A percentile compares a stretch with the other conserved stretches of the same genome.
Conservation (phyloP, 352 stramenopile genomes). For the Phytopythium kandeliae region DNA sequence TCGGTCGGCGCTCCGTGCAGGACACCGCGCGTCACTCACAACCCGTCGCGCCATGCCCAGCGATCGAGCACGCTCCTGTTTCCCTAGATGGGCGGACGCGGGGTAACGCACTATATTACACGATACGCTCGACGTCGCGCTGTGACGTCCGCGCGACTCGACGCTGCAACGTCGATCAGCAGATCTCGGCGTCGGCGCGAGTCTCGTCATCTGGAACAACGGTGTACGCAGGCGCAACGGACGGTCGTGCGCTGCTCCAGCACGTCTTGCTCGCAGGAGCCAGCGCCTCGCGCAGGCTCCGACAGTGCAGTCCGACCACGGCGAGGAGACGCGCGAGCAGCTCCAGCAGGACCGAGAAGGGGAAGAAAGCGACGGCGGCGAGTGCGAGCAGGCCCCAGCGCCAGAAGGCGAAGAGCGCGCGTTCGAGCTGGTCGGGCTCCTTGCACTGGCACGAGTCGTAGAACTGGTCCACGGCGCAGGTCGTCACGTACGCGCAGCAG, state of each 20-base stretch:
- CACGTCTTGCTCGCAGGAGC: neutral
- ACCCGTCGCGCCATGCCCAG: no score
- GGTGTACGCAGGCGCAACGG: neutral
- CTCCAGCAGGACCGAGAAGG: constrained; percentile 3
- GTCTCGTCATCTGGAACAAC: neutral
- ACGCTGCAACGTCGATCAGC: no score
- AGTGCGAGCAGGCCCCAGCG: neutral
- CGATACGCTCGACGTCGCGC: no score
- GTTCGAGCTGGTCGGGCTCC: constrained; percentile 14
- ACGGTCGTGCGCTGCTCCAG: neutral
- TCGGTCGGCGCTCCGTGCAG: no score
- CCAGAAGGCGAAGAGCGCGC: constrained; percentile 8
- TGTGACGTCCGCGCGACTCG: no score
- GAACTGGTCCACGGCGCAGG: constrained; percentile 73
- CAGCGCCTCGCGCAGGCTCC: neutral
- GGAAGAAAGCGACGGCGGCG: constrained; percentile 1
- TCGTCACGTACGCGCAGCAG: constrained; percentile 65
- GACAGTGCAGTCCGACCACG: neutral
- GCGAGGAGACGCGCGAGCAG: neutral
- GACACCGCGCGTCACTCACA: no score
- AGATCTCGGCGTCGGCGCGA: neutral
- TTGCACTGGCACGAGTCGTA: constrained; percentile 52
- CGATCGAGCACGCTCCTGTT: no score
- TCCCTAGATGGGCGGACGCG: no score
- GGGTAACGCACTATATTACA: no score